Evolutionary conservation across 768 basidiomycete species (phyloP).

Genomic region (Melanogaster broomeanus): DNA sequence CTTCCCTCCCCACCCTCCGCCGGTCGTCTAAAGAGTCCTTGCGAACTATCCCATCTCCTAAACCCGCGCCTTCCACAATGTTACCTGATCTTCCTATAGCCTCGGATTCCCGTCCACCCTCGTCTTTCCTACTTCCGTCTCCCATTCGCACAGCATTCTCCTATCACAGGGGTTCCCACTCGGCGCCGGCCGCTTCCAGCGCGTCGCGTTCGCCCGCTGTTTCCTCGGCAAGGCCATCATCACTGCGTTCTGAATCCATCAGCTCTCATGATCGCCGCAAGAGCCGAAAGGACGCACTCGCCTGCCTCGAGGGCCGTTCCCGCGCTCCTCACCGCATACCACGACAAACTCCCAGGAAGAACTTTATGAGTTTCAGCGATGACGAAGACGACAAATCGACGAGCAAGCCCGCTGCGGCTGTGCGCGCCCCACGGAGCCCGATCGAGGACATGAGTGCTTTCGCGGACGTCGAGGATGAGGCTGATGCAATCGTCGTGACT

Average conservation of each 20-base stretch:
- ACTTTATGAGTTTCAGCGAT: conserved; percentile 72
- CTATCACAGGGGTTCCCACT: conserved; percentile 6
- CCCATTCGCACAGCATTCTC: neutral
- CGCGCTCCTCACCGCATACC: conserved; percentile 22
- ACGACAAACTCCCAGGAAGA: conserved; percentile 30
- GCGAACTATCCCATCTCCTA: conserved; percentile 56
- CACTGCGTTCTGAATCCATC: conserved; percentile 36
- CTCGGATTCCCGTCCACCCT: neutral
- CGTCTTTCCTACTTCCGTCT: neutral
- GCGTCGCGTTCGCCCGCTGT: conserved; percentile 14
- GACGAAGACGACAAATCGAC: conserved; percentile 51
- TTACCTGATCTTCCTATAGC: conserved; percentile 46
- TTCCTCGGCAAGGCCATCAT: conserved; percentile 16
- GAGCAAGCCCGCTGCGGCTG: conserved; percentile 1
- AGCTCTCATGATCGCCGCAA: conserved; percentile 46
- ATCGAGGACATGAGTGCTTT: conserved; percentile 24
- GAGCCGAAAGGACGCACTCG: conserved; percentile 63
- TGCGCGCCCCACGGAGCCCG: conserved; percentile 12
- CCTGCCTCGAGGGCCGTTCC: conserved; percentile 60
- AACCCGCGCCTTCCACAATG: conserved; percentile 56
- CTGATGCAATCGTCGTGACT: conserved; percentile 27
- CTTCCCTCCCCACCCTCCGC: conserved; percentile 17
- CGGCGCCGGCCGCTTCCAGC: conserved; percentile 20
- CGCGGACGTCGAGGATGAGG: conserved; percentile 36
- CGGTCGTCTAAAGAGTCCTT: conserved; percentile 43